Conservation (phyloP, 352 stramenopile genomes). For the Globisporangium cederbergense region DNA sequence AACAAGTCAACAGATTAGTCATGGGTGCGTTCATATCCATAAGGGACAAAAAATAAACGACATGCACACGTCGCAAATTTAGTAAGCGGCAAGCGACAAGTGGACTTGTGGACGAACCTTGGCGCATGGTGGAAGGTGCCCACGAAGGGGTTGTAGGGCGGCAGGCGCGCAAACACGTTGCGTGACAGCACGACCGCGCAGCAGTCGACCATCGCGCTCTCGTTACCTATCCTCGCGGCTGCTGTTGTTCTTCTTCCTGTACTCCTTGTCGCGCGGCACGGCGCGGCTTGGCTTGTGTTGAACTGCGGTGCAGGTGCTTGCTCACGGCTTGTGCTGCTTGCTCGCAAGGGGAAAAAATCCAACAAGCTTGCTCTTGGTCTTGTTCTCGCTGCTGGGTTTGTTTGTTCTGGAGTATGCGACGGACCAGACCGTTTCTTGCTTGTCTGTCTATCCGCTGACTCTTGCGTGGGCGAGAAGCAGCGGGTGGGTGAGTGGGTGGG, state of each 20-base stretch:
- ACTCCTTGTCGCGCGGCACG: background rate
- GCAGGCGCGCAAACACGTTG: conserved; percentile 81
- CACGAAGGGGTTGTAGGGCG: conserved; percentile 87
- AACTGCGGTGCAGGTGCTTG: background rate
- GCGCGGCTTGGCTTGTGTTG: background rate
- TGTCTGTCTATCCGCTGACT: background rate
- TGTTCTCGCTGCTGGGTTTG: conserved; percentile 2
- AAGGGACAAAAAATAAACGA: conserved; percentile 6
- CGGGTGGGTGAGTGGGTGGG: background rate
- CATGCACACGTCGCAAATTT: background rate
- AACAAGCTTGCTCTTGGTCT: conserved; percentile 1
- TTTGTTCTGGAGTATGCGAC: conserved; percentile 9
- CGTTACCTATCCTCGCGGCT: background rate
- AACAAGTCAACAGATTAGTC: conserved; percentile 1
- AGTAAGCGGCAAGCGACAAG: background rate
- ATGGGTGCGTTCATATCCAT: background rate
- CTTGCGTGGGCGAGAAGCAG: background rate
- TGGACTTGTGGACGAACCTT: conserved; percentile 36
- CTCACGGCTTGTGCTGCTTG: background rate
- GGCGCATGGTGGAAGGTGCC: conserved; percentile 89
- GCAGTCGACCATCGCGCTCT: conserved; percentile 33
- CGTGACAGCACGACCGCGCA: conserved; percentile 41
- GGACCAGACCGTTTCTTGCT: conserved; percentile 9
- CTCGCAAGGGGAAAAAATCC: background rate
- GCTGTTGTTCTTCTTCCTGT: background rate